Base-by-base conservation (phyloP, 306 rosid species). In the Cucumis cinereus region DNA sequence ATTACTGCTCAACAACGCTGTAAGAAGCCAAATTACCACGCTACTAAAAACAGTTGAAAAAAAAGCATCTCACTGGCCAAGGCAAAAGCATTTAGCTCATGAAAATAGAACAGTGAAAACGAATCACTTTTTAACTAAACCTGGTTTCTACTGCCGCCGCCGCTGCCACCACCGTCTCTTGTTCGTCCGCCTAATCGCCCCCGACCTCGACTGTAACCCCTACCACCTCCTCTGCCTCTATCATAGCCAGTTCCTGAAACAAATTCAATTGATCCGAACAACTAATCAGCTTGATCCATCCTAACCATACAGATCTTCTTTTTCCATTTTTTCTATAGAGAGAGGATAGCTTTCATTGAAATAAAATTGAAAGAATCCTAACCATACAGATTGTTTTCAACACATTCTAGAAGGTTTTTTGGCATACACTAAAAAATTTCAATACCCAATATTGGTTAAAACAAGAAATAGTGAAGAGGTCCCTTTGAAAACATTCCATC, bases 161-260 rank as follows among this genome's bases (percentile, higher is more conserved):
- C n/a, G n/a, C n/a, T n/a, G n/a, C n/a, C n/a, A n/a, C n/a, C n/a
- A n/a, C n/a, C n/a, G n/a, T n/a, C n/a, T n/a, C 83, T 59, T 17
- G 59, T 47, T 49, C 89, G 91, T 23, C 86, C 94, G 36, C 91
- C 93, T 77, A 85, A 83, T 26, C 90, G 77, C 68, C 98, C 98
- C 78, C 96, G 84, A 8, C 96, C 98, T 23, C 93, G 94, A 35
- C 84, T 83, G 76, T 87, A 91, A 7, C 93, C 96, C 77, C 96
- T 79, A n/a, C n/a, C n/a, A 38, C 92, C 84, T 73, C 86, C 96
- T 60, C 96, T 91, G 77, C 97, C 97, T 52, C 93, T 82, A 63
- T 90, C 95, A 75, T 86, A 92, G 43, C 92, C 93, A 67, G 84
- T 61, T 66, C 91, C 91, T 89, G 81, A 26, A 20, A 50, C 57